Evolutionary conservation across 768 basidiomycete species (phyloP), one percentile per base, ranked within the genome.

Genomic region (Lactifluus rugatus): DNA sequence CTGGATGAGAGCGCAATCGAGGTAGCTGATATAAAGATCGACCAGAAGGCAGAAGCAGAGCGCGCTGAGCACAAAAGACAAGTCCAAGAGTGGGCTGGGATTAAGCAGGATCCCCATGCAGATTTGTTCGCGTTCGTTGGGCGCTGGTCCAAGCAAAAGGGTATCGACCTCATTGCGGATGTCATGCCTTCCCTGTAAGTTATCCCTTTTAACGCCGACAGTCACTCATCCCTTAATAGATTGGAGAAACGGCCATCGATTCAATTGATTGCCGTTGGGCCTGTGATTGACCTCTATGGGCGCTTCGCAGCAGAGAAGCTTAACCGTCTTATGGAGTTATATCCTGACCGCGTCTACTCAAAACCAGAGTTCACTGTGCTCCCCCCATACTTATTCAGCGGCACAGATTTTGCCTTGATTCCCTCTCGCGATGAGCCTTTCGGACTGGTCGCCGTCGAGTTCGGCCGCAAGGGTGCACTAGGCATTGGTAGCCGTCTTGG

Each of bases 81-180:
- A 67, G 89, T 92, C 13, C 93, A 96, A 66, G 90, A 94, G 70
- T 96, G 93, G 93, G 93, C 93, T 36, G 84, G 85, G 48, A 85
- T 96, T 72, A 87, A 84, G 68, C 93, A 95, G 67, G 92, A 95
- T 67, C 87, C 93, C 1, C 75, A 89, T 42, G 83, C 92, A 2
- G 91, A 94, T 69, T 70, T 96, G 48, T 95, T 96, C 68, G 93
- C 95, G 61, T 95, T 96, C 71, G 93, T 96, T 62, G 93, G 93
- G 69, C 87, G 93, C 62, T 96, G 93, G 93, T 96, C 93, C 5
- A 96, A 95, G 71, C 93, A 96, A 71, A 96, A 96, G 72, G 93
- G 89, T 72, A 92, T 96, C n/a, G 93, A 96, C 73, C 75, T 96
- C 44, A 96, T 96, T 64, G 93, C 93, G 11, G 93, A 96, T 71